Base-by-base conservation (phyloP, 352 stramenopile genomes). In the Globisporangium lucens region DNA sequence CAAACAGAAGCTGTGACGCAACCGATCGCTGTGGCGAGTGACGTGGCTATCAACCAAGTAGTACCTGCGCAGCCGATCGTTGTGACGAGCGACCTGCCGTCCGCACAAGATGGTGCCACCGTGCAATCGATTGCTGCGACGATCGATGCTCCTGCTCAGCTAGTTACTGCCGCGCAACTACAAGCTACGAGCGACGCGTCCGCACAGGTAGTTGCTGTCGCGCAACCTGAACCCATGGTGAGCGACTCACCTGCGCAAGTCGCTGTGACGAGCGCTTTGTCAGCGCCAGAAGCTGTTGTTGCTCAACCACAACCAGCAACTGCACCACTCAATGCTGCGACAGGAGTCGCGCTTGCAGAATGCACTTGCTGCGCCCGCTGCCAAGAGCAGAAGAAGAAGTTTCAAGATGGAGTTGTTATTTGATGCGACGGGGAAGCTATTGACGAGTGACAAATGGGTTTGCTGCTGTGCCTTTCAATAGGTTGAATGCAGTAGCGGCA, bases 331-430 rank as follows among this genome's bases (percentile, higher is more conserved):
- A 43, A 12, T 24, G 30, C 30, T 60, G 17, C 4, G 29, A 1
- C 30, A 7, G 55, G 20, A 17, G 29, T 35, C 9, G 20, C 55
- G 7, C 1, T 60, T 4, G 29, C 55, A 17, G 55, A 60, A 10
- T 60, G 55, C 17, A 46, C 55, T n/a, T 60, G 55, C 30, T 60
- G 55, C 22, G 55, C 30, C 5, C 55, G 55, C 17, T 60, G 55
- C 55, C 55, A 60, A 43, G 55, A 60, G 3, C 36, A 35, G 55
- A 60, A 60, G 30, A 35, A 60, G 55, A 41, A 60, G 20, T 60
- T 51, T 7, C 43, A 51, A 22, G 43, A 51, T 12, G 43, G 20
- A 22, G 43, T 51, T 51, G 43, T 51, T 51, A 51, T 51, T 51
- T 51, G 43, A 51, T 51, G 43, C 4, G 13, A 12, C 6, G 36